Evolutionary conservation across 2,329 filamentous ascomycete genomes (phyloP), one percentile per base, ranked within the genome.

Genomic region (Stylonectria norvegica): DNA sequence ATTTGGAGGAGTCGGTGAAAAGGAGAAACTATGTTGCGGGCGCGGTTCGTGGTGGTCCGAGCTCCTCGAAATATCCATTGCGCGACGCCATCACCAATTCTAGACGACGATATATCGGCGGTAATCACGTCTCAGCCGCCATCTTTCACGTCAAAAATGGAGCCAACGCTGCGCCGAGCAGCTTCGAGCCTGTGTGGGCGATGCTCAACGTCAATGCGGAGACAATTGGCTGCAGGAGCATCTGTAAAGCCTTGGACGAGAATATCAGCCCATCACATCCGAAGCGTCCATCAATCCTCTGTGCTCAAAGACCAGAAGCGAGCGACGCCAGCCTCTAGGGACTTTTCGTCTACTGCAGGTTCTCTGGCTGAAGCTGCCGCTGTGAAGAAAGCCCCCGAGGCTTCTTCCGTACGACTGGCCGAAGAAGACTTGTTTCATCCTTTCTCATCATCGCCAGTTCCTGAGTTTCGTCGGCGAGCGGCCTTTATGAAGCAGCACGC

Each of bases 401-500:
- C 57, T 2, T n/a, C n/a, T n/a, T 39, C 61, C 14, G 44, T 61
- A 17, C 59, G 56, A 33, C 74, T 95, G 18, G 73, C 72, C 48
- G 75, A 81, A 36, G 81, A 94, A 67, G 85, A 96, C 61, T 83
- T 98, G 41, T 98, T 97, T 72, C 91, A 98, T 66, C 81, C 88
- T 8, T 95, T 93, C 64, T 87, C 88, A 23, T 76, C 84, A 49
- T 98, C 93, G 11, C 93, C 94, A 7, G 86, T 91, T 29, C 85
- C 88, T 27, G 85, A 86, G 47, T 96, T 98, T 49, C 82, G 91
- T 55, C 81, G 82, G 56, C 83, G 93, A 53, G 93, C 91, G 19
- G 86, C 86, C 8, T 94, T 88, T 58, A 97, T 97, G 68, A 87
- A 84, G 61, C 86, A 94, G 59, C 89, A 96, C 71, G 91, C 91